Conservation (phyloP, 306 rosid species). For the Alnus glutinosa region DNA sequence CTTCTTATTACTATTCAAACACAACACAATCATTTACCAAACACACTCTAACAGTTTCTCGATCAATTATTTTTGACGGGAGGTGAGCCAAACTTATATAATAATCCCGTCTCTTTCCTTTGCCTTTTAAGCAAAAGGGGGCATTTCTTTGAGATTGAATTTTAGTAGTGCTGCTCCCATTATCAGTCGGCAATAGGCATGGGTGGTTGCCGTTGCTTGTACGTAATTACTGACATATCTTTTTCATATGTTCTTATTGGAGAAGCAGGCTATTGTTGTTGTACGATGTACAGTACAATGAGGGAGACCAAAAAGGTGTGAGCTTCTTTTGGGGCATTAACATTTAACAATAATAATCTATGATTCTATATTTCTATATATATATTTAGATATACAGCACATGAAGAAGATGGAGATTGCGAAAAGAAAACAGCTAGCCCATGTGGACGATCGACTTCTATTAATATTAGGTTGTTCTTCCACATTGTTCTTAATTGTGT, state of each 20-base stretch:
- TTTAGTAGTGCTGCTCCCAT: background rate
- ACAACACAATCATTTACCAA: too few species aligned
- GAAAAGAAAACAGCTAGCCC: too few species aligned
- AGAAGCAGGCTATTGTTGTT: background rate
- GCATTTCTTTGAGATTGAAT: background rate
- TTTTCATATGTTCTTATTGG: background rate
- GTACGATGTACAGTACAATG: background rate
- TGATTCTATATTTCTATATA: too few species aligned
- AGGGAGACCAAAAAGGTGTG: background rate
- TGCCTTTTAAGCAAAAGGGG: background rate
- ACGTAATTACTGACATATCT: slow-evolving; percentile 13
- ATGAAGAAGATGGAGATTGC: too few species aligned
- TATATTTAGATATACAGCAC: background rate
- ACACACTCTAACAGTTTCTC: too few species aligned
- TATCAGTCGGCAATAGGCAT: background rate
- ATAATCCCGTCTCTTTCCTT: background rate
- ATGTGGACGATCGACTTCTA: background rate
- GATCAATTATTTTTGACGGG: too few species aligned
- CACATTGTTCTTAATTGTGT: background rate
- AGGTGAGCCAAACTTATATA: background rate
- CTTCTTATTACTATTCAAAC: too few species aligned
- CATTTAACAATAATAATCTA: too few species aligned
- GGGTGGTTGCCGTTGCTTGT: slow-evolving; percentile 12
- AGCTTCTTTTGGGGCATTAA: background rate
- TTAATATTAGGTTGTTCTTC: background rate